Conservation (phyloP, 2,329 filamentous ascomycete species). For the Aureobasidium leucospermi region DNA sequence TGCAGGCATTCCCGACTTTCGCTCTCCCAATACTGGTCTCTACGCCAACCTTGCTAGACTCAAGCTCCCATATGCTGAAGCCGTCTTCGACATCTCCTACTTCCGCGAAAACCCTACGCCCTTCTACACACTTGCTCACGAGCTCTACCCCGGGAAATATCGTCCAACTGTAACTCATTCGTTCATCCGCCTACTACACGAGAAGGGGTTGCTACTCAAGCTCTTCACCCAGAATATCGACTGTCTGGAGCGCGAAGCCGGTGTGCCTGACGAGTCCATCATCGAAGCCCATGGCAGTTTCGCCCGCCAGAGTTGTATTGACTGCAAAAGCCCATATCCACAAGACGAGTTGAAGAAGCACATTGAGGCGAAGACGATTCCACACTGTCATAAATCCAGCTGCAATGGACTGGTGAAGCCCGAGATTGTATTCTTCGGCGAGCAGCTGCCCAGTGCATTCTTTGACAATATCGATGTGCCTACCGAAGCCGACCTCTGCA, state of each 20-base stretch:
- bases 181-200: slow-evolving; percentile 75
- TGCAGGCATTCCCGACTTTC: slow-evolving; percentile 80
- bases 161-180: slow-evolving; percentile 82
- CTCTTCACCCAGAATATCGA: slow-evolving; percentile 98
- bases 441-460: slow-evolving; percentile 60
- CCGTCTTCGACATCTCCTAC: slow-evolving; percentile 87
- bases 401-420: slow-evolving; percentile 84
- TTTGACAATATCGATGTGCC: slow-evolving; percentile 51
- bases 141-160: slow-evolving; percentile 86
- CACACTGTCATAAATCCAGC: slow-evolving; percentile 52
- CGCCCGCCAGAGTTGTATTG: slow-evolving; percentile 82
- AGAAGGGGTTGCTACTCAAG: slow-evolving; percentile 71
- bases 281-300: slow-evolving; percentile 96
- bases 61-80: slow-evolving; percentile 81
- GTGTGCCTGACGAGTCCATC: slow-evolving; percentile 72
- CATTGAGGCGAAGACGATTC: slow-evolving; percentile 61
- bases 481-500: slow-evolving; percentile 62
- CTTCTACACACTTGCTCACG: slow-evolving; percentile 86
- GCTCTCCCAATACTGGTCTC: slow-evolving; percentile 84
- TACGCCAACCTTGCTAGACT: slow-evolving; percentile 87
- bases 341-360: slow-evolving; percentile 65
- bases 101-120: slow-evolving; percentile 78
- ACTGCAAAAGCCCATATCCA: slow-evolving; percentile 68
- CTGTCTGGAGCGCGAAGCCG: slow-evolving; percentile 81
- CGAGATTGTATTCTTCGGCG: slow-evolving; percentile 92